These are phyloP conservation scores for Musa schizocarpa DNA, from an alignment of 176 grass and related monocot genomes.

Conservation along the genomic window DNA sequence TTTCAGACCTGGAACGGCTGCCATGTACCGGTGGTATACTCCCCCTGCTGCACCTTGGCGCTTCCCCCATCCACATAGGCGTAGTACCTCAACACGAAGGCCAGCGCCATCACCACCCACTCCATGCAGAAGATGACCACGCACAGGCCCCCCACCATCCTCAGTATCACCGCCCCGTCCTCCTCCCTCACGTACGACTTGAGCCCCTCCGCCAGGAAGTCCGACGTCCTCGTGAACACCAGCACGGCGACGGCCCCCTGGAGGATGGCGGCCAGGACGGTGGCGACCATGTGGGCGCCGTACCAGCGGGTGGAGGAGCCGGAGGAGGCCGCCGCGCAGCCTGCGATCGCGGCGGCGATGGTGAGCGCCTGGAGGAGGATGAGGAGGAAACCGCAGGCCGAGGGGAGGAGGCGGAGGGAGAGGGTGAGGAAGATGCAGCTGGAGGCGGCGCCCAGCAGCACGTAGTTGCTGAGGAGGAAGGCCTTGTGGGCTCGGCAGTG, in stretches of 20 bases:
- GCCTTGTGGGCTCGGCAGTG: slow-evolving; percentile 41
- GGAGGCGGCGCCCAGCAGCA: slow-evolving; percentile 70
- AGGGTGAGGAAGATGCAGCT: slow-evolving; percentile 89
- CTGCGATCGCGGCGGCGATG: slow-evolving; percentile 51
- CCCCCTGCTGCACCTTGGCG: slow-evolving; percentile 45
- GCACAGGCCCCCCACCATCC: slow-evolving; percentile 79
- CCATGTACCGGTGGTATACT: too few relatives aligned
- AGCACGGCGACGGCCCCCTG: slow-evolving; percentile 38
- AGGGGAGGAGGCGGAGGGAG: slow-evolving; percentile 78
- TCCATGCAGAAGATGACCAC: slow-evolving; percentile 65
- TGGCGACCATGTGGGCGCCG: slow-evolving; percentile 55
- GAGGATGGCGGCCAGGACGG: slow-evolving; percentile 72
- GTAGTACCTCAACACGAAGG: slow-evolving; percentile 51
- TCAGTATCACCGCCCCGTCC: slow-evolving; percentile 76
- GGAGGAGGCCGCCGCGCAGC: slow-evolving; percentile 46
- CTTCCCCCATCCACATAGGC: slow-evolving; percentile 3
- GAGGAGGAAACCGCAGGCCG: slow-evolving; percentile 77
- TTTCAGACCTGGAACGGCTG: too few relatives aligned
- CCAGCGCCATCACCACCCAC: slow-evolving; percentile 72
- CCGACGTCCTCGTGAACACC: slow-evolving; percentile 6
- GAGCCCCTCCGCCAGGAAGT: slow-evolving; percentile 6
- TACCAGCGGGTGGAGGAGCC: slow-evolving; percentile 39
- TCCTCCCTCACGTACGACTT: slow-evolving; percentile 50
- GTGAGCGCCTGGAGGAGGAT: slow-evolving; percentile 69
- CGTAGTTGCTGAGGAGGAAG: slow-evolving; percentile 83